A percentile compares a stretch with the other conserved stretches of the same genome.
phyloP scores from a whole-genome alignment of 805 yeast species.

The Saccharomycopsis fibuligera region DNA sequence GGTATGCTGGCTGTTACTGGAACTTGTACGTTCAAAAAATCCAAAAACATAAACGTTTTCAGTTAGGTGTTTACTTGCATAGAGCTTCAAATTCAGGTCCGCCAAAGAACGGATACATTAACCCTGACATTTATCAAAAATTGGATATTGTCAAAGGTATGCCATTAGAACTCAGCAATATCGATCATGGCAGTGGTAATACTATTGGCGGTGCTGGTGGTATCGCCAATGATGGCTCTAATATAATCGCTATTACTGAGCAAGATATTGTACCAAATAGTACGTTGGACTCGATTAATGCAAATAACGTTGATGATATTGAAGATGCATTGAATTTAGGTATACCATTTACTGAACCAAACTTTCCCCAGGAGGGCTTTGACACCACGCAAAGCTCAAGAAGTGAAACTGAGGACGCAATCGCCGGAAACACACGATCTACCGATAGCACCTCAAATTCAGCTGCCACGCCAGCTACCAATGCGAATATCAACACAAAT shows the following conservation, averaged over 20 bases:
- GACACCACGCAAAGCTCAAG: not conserved
- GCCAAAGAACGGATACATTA: constrained; percentile 34
- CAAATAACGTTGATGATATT: not conserved
- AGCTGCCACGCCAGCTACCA: too few species aligned
- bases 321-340: too few species aligned
- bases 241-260: constrained; percentile 7
- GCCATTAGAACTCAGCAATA: not conserved
- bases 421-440: not conserved
- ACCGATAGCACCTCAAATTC: too few species aligned
- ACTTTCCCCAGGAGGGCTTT: not conserved
- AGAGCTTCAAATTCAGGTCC: constrained; percentile 38
- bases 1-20: constrained; percentile 63
- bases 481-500: too few species aligned
- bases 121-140: constrained; percentile 32
- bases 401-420: not conserved
- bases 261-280: constrained; percentile 10
- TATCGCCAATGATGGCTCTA: not conserved
- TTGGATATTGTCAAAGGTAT: constrained; percentile 15
- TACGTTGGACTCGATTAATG: constrained; percentile 5
- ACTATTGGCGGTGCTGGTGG: not conserved
- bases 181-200: not conserved
- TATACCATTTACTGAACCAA: not conserved
- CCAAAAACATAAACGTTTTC: constrained; percentile 34
- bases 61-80: constrained; percentile 52
- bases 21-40: constrained; percentile 47